Conservation (phyloP, 345 rosid genomes). For the Cochlearia excelsa region DNA sequence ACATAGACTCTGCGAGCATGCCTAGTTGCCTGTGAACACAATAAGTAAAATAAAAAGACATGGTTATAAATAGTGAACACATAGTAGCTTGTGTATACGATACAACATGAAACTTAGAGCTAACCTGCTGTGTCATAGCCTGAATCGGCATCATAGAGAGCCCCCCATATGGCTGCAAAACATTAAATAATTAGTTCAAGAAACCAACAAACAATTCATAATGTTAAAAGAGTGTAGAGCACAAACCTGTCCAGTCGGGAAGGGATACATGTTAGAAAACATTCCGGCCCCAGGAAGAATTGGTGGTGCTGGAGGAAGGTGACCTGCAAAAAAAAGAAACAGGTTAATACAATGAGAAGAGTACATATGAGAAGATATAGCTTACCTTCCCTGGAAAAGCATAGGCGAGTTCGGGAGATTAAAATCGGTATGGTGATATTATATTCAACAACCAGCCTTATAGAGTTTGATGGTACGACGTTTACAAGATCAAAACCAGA, state of each 20-base stretch:
- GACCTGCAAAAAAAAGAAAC: conserved; percentile 48
- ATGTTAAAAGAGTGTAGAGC: neutral
- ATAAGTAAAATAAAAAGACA: neutral
- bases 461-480: too few species aligned
- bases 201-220: neutral
- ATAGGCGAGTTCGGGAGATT: conserved; percentile 17
- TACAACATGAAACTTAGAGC: neutral
- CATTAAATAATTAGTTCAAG: conserved; percentile 16
- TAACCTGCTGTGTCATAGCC: conserved; percentile 99
- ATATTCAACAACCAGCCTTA: conserved; percentile 13
- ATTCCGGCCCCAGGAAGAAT: conserved; percentile 72
- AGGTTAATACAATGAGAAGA: conserved; percentile 23
- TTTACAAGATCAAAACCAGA: conserved; percentile 43
- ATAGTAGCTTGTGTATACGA: neutral
- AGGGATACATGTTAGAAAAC: conserved; percentile 71
- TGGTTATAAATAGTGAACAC: conserved; percentile 15
- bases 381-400: neutral
- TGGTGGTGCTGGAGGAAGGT: conserved; percentile 61
- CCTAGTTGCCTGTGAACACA: conserved; percentile 70
- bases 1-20: conserved; percentile 96
- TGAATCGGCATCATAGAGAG: conserved; percentile 87
- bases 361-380: conserved; percentile 4
- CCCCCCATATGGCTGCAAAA: conserved; percentile 61
- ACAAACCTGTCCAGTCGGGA: conserved; percentile 60
- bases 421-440: conserved; percentile 23